These are phyloP conservation scores for Saksenaea vasiformis DNA, from an alignment of 371 early-diverging fungal genomes.

Conservation along the genomic window DNA sequence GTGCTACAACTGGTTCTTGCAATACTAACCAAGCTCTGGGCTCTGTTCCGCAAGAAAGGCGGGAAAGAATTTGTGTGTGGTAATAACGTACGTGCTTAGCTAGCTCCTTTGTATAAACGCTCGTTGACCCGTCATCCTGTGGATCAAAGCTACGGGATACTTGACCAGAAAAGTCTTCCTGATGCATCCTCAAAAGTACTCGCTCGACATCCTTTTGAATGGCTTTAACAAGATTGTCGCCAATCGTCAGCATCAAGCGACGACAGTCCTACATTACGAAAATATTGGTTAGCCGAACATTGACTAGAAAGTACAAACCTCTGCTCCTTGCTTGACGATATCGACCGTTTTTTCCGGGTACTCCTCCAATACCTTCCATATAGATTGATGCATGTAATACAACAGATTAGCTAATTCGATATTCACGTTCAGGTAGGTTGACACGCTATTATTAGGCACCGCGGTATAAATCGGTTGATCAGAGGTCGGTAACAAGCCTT, in stretches of 20 bases:
- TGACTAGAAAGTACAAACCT: constrained; percentile 28
- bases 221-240: constrained; percentile 46
- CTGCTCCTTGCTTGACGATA: constrained; percentile 45
- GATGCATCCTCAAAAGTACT: constrained; percentile 61
- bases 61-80: constrained; percentile 53
- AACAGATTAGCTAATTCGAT: constrained; percentile 62
- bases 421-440: constrained; percentile 50
- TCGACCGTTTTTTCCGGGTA: constrained; percentile 51
- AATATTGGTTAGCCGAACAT: not conserved
- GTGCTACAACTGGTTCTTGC: not conserved
- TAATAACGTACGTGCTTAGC: constrained; percentile 58
- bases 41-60: constrained; percentile 64
- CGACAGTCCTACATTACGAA: constrained; percentile 44
- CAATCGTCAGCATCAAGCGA: constrained; percentile 52
- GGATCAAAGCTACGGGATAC: constrained; percentile 20
- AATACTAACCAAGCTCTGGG: constrained; percentile 55
- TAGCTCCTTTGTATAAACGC: constrained; percentile 59
- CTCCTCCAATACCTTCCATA: constrained; percentile 60
- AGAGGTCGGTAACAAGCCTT: constrained; percentile 32
- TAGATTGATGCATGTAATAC: constrained; percentile 57
- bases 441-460: constrained; percentile 32
- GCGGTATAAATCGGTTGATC: constrained; percentile 40
- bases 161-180: constrained; percentile 59
- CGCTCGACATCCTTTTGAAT: constrained; percentile 55
- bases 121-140: constrained; percentile 25